Evolutionary conservation across 2,329 filamentous ascomycete genomes (phyloP).

Genomic region (Thelonectria rubi): DNA sequence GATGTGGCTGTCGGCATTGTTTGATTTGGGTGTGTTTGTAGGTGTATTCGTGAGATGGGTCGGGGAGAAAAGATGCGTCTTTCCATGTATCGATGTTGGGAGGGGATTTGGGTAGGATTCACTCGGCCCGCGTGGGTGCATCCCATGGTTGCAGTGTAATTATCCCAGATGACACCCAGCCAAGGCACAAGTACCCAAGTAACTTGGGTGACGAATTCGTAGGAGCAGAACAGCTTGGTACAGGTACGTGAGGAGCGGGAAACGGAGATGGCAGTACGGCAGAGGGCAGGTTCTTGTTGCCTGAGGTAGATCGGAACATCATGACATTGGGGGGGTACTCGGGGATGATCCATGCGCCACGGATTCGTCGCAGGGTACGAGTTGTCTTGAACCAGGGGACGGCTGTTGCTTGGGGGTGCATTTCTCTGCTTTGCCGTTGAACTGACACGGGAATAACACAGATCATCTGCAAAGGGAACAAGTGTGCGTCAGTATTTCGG

Average conservation of each 20-base stretch:
- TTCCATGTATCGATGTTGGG: neutral
- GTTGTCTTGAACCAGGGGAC: neutral
- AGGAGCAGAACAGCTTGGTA: too few relatives aligned
- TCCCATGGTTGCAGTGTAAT: too few relatives aligned
- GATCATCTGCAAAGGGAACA: neutral
- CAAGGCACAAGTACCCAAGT: too few relatives aligned
- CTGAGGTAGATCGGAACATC: neutral
- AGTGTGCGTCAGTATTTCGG: neutral
- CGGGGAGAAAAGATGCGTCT: neutral
- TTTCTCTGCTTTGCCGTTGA: neutral
- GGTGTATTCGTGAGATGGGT: neutral
- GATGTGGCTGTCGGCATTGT: neutral
- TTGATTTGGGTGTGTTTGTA: neutral
- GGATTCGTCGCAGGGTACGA: neutral
- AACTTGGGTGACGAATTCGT: too few relatives aligned
- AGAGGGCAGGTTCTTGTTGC: neutral
- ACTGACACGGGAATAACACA: neutral
- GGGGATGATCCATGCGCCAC: neutral
- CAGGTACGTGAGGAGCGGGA: too few relatives aligned
- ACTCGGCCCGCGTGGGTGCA: neutral
- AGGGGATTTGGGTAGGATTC: neutral
- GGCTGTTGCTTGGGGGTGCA: too few relatives aligned
- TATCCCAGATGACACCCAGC: too few relatives aligned
- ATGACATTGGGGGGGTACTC: neutral
- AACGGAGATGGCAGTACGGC: neutral